phyloP scores from a whole-genome alignment of 2,329 filamentous ascomycete genomes.

The Graphilbum sp. region DNA sequence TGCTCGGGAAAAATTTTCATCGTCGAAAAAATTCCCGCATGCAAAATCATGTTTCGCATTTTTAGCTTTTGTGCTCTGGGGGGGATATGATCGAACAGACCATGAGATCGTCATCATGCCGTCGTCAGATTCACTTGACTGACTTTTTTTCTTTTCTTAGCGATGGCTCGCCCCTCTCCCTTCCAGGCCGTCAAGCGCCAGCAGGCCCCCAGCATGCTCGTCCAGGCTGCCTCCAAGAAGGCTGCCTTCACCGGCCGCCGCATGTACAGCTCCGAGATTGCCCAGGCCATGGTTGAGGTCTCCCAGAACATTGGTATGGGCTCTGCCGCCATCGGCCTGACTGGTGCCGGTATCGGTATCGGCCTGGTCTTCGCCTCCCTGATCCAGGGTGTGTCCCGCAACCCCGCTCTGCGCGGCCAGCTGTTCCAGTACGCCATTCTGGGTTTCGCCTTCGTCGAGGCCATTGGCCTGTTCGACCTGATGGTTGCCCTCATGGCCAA shows the following conservation, averaged over 20 bases:
- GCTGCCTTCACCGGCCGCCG: constrained; percentile 45
- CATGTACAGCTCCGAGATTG: constrained; percentile 77
- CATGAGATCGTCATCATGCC: no score
- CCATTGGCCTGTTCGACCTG: constrained; percentile 41
- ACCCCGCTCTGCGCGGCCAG: constrained; percentile 87
- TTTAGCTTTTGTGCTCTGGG: not conserved
- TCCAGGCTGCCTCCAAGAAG: constrained; percentile 44
- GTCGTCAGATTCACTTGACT: constrained; percentile 1
- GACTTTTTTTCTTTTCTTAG: constrained; percentile 17
- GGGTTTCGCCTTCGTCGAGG: constrained; percentile 48
- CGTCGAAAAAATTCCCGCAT: no score
- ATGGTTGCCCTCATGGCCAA: constrained; percentile 93
- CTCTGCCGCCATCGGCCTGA: constrained; percentile 79
- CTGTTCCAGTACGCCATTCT: constrained; percentile 57
- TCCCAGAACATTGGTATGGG: constrained; percentile 86
- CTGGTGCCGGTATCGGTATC: constrained; percentile 88
- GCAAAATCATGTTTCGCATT: not conserved
- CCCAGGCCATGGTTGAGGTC: constrained; percentile 76
- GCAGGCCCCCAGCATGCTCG: constrained; percentile 50
- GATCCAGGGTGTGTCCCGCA: constrained; percentile 78
- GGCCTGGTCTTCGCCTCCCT: constrained; percentile 87
- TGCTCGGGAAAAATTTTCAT: not conserved
- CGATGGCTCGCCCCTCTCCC: constrained; percentile 40
- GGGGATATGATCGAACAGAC: no score
- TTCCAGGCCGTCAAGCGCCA: constrained; percentile 64